Evolutionary conservation across 192 early-diverging fungal genomes (phyloP).

Genomic region (Jimgerdemannia lactiflua): DNA sequence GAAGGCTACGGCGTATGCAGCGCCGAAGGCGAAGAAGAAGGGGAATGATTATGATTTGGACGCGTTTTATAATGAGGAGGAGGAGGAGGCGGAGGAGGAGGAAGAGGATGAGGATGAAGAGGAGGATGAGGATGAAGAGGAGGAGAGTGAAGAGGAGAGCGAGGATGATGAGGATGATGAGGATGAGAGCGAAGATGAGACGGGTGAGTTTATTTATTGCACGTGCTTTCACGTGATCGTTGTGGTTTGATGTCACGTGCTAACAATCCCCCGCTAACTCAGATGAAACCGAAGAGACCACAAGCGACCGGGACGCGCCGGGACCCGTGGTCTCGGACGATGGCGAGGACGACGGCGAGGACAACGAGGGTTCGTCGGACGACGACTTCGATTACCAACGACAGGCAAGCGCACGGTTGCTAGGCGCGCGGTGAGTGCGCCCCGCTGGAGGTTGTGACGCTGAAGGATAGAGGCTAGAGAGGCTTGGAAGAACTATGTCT

Average conservation of each 20-base stretch:
- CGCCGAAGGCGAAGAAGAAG: constrained; percentile 23
- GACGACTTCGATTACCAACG: neutral
- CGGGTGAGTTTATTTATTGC: constrained; percentile 8
- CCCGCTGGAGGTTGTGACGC: neutral
- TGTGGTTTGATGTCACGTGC: neutral
- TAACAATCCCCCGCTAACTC: neutral
- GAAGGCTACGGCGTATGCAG: neutral
- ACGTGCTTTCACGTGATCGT: neutral
- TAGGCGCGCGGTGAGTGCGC: neutral
- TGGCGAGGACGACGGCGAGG: neutral
- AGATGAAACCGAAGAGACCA: constrained; percentile 5
- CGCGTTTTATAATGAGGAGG: constrained; percentile 43
- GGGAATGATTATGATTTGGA: constrained; percentile 38
- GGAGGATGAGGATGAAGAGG: constrained; percentile 33
- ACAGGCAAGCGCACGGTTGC: neutral
- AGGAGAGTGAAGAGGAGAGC: constrained; percentile 39
- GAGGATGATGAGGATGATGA: constrained; percentile 35
- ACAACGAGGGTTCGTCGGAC: neutral
- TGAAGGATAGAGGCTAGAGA: neutral
- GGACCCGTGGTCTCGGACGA: neutral
- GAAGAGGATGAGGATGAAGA: constrained; percentile 26
- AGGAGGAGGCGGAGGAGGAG: constrained; percentile 32
- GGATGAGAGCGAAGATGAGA: constrained; percentile 27
- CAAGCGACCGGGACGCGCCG: neutral
- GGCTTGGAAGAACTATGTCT: neutral